Evolutionary conservation across 139 green algal genomes (phyloP), one percentile per base, ranked within the genome.

Genomic region (Haematococcus lacustris): DNA sequence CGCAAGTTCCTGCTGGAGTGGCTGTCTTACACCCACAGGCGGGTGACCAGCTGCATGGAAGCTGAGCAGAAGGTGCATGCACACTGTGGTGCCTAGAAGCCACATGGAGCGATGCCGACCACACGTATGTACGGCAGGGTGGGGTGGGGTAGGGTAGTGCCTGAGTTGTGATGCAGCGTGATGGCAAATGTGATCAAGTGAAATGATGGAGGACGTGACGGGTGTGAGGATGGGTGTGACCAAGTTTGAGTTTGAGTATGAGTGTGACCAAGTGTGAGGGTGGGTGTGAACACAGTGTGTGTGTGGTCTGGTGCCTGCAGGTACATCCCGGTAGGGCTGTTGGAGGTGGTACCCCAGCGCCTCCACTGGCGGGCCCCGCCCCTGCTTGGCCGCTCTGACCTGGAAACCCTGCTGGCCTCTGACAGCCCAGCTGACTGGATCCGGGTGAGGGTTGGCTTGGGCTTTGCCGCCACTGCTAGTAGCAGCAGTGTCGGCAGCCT

Each of bases 1-100:
- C 83, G 95, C 26, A 81, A 86, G 7, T 99, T 97, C 83, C 76
- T 99, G 76, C 87, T 98, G 38, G 95, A 98, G 84, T 98, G 92
- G 94, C 82, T 98, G 51, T 91, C 78, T 51, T 98, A 94, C 83
- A 78, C 89, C 66, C 84, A 94, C 83, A 82, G 83, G 83, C 85
- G 71, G 0, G 73, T 32, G 21, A 6, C 17, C 41, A 6, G 38
- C n/a, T n/a, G n/a, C n/a, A n/a, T n/a, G n/a, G n/a, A n/a, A n/a
- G n/a, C n/a, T 64, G 32, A 30, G 9, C 57, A 35, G 57, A 35
- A 25, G 21, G 9, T 35, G 57, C 28, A 64, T 64, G 57, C 57
- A 30, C 57, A 30, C 13, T 64, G 23, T 5, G 23, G 21, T 64
- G 9, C 21, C 57, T 64, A 9, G 57, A 64, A 35, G 57, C 32